Conservation (phyloP, 805 yeast genomes). For the Yarrowia osloensis region DNA sequence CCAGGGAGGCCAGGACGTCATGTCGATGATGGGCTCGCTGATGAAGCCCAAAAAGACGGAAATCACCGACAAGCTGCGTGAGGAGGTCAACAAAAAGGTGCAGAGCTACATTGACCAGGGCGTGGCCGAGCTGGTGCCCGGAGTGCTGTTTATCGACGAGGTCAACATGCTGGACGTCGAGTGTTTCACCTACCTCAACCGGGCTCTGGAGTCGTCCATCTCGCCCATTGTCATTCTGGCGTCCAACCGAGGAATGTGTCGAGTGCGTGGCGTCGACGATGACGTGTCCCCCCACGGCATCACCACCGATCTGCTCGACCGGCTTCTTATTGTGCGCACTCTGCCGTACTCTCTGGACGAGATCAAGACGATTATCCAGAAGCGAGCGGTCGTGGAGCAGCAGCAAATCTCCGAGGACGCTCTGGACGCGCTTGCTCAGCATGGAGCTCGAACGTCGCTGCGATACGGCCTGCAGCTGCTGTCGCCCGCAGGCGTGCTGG, state of each 20-base stretch:
- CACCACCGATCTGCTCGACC: constrained; percentile 91
- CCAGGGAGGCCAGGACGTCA: constrained; percentile 93
- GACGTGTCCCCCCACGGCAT: constrained; percentile 91
- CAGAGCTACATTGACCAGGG: constrained; percentile 97
- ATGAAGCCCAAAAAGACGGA: constrained; percentile 95
- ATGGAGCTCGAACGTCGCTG: constrained; percentile 76
- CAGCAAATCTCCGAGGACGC: constrained; percentile 69
- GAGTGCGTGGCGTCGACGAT: constrained; percentile 82
- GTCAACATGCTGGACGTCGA: constrained; percentile 98
- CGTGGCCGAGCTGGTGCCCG: constrained; percentile 95
- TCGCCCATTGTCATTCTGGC: constrained; percentile 96
- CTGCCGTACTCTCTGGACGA: constrained; percentile 84
- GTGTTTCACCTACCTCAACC: constrained; percentile 90
- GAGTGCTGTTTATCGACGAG: constrained; percentile 96
- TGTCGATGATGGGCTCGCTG: constrained; percentile 95
- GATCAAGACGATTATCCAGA: constrained; percentile 75
- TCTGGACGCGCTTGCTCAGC: constrained; percentile 66
- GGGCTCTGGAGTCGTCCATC: constrained; percentile 87
- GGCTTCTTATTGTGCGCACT: constrained; percentile 89
- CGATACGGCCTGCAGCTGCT: constrained; percentile 90
- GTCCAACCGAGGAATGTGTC: constrained; percentile 90
- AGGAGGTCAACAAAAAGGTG: constrained; percentile 93
- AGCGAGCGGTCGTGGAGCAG: constrained; percentile 77
- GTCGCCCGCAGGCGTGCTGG: constrained; percentile 85
- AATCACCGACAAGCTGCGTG: constrained; percentile 91